These are phyloP conservation scores for Aspergillus mulundensis DNA, from an alignment of 495 filamentous ascomycete species.

Conservation along the genomic window DNA sequence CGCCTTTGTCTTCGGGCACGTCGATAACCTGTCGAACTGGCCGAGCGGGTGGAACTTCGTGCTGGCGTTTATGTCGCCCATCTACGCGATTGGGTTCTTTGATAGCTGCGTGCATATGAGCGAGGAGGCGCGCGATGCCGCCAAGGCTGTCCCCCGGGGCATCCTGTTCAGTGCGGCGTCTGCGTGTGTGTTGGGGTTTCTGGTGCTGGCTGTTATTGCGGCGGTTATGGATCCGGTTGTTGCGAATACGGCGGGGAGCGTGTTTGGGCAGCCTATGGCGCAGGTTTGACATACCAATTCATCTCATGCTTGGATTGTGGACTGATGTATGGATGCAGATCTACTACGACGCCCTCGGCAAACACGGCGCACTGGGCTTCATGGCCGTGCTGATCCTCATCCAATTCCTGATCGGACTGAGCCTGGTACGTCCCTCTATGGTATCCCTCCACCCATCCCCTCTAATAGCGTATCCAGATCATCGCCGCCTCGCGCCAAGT, in stretches of 20 bases:
- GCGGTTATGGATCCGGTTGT: conserved; percentile 39
- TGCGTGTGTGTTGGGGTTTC: conserved; percentile 49
- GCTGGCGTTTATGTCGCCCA: conserved; percentile 55
- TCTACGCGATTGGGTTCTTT: conserved; percentile 60
- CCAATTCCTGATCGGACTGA: conserved; percentile 46
- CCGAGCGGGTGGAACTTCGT: conserved; percentile 58
- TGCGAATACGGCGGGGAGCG: conserved; percentile 25
- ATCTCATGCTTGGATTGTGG: too few relatives aligned
- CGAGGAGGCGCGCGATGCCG: conserved; percentile 58
- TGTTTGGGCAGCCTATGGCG: conserved; percentile 45
- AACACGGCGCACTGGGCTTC: conserved; percentile 42
- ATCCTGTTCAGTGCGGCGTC: conserved; percentile 44
- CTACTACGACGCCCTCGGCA: conserved; percentile 45
- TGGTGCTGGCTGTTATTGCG: conserved; percentile 48
- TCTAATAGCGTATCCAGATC: conserved; percentile 17
- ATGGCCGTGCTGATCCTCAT: conserved; percentile 40
- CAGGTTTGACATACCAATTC: conserved; percentile 28
- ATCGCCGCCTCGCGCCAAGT: conserved; percentile 51
- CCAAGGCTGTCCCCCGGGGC: conserved; percentile 56
- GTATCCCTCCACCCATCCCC: conserved; percentile 23
- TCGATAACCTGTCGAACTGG: conserved; percentile 55
- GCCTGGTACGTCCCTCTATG: conserved; percentile 24
- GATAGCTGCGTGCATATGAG: conserved; percentile 53
- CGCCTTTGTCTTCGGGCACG: conserved; percentile 34
- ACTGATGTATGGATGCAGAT: conserved; percentile 20